phyloP scores from a whole-genome alignment of 2,329 filamentous ascomycete genomes.

The Ophiostoma tasmaniense region DNA sequence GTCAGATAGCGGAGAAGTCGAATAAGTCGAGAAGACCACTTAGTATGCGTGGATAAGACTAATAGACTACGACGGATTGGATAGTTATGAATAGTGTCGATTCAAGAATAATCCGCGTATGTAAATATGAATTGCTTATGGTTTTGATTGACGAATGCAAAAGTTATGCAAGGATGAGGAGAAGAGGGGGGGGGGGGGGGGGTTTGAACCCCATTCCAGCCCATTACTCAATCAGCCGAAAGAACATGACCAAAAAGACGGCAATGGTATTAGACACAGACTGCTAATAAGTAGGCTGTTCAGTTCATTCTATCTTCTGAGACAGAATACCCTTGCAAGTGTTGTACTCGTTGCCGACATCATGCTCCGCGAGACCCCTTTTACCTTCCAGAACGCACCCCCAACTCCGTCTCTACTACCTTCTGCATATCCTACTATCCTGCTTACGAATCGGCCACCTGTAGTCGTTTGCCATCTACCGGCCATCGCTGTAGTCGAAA shows the following conservation, averaged over 20 bases:
- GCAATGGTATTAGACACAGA: not conserved
- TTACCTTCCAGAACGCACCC: not conserved
- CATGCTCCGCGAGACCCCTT: not conserved
- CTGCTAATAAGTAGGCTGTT: not conserved
- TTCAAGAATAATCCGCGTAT: too few species aligned
- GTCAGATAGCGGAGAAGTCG: not conserved
- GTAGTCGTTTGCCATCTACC: not conserved
- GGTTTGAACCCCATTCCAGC: not conserved
- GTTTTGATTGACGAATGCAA: too few species aligned
- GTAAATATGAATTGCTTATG: too few species aligned
- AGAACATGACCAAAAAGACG: not conserved
- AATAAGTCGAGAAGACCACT: not conserved
- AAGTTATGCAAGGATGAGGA: too few species aligned
- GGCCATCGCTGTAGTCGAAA: not conserved
- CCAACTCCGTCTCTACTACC: not conserved
- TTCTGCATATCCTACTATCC: not conserved
- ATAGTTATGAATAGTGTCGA: not conserved
- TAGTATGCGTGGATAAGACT: not conserved
- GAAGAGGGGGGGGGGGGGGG: too few species aligned
- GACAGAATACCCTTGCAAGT: too few species aligned
- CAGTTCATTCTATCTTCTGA: not conserved
- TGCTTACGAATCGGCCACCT: not conserved
- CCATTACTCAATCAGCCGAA: not conserved
- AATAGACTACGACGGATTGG: not conserved
- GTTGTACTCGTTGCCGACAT: not conserved